Base-by-base conservation (phyloP, 2,329 filamentous ascomycete genomes). In the Colletotrichum sidae region DNA sequence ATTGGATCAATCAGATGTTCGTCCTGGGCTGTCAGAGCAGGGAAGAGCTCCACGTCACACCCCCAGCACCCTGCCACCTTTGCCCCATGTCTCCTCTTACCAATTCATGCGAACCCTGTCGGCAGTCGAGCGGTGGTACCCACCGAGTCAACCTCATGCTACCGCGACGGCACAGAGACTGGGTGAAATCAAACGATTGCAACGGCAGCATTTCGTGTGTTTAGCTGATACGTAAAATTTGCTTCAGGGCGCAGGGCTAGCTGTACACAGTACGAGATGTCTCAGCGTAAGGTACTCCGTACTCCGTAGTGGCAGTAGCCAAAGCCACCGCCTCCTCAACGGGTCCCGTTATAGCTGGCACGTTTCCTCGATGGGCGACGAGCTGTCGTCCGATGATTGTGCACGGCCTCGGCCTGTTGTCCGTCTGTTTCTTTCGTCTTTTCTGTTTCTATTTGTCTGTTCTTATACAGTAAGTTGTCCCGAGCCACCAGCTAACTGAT, bases 321-420 rank as follows among this genome's bases (percentile, higher is more conserved):
- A 39, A 10, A 25, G 45, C 39, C 57, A 47, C 55, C 44, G 54
- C 54, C 42, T 56, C 44, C 15, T 54, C 61, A 60, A 55, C 49
- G 56, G 47, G 56, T 44, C 37, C 50, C 15, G 35, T 39, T 15
- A 49, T 33, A 15, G 46, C 55, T 25, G 38, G 58, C 63, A 57
- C 37, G 55, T 57, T 57, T 45, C 44, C 54, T 25, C 25, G 25
- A 25, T 25, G 25, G 25, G 25, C 37, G 37, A 50, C 35, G 41
- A 57, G 41, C 63, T 62, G 62, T 37, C 63, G 62, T 65, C 63
- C 63, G 62, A 65, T 62, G 15, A 56, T 41, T 47, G 10, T 53
- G 63, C 63, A 65, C 58, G 49, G 58, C 15, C 35, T 25, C 2
- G 34, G 52, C 44, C 25, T 42, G n/a, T 35, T 17, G 39, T 44